Conservation (phyloP, 1,284 basidiomycete species). For the Ustilago hordei region DNA sequence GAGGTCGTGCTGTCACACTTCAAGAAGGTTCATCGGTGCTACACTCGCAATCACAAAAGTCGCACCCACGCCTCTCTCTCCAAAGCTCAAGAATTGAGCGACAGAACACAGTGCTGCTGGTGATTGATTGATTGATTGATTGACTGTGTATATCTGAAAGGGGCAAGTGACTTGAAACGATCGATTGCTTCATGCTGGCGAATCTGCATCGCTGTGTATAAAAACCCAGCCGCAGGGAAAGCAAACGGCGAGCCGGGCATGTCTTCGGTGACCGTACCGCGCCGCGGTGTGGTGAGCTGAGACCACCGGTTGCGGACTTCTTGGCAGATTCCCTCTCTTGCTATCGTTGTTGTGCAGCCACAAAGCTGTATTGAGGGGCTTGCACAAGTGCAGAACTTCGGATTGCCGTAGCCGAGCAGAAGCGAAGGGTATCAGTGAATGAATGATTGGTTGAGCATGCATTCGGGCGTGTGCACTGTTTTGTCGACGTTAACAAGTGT, state of each 20-base stretch:
- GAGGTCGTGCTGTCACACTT: background rate
- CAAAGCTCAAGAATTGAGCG: background rate
- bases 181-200: background rate
- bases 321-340: slow-evolving; percentile 3
- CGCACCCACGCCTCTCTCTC: background rate
- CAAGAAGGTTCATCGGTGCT: background rate
- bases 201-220: background rate
- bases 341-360: background rate
- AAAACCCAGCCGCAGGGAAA: background rate
- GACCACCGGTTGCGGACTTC: slow-evolving; percentile 13
- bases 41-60: background rate
- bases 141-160: background rate
- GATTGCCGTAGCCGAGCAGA: slow-evolving; percentile 7
- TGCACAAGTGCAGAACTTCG: slow-evolving; percentile 1
- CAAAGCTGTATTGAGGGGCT: background rate
- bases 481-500: background rate
- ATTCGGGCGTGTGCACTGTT: background rate
- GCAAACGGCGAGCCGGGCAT: background rate
- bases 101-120: background rate
- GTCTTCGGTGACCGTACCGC: background rate
- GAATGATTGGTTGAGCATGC: slow-evolving; percentile 1
- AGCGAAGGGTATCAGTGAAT: background rate
- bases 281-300: background rate
- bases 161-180: background rate
- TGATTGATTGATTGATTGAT: background rate